Evolutionary conservation across 2,329 filamentous ascomycete species (phyloP).

Genomic region (Calonectria honghensis): DNA sequence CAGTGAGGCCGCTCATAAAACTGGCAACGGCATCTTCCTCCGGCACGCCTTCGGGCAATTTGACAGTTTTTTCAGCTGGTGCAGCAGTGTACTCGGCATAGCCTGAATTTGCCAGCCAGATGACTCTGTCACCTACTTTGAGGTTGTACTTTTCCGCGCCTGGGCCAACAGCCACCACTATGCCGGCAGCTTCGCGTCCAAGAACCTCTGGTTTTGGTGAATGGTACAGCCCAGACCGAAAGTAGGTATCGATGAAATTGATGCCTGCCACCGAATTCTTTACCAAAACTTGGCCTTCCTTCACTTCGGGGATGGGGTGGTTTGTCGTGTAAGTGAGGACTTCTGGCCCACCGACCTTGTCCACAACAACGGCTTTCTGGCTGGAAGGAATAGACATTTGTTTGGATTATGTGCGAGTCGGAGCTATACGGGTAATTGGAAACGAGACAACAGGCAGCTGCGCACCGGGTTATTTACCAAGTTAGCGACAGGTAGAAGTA

Average conservation of each 20-base stretch:
- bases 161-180: neutral
- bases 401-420: neutral
- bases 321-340: neutral
- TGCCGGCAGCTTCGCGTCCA: neutral
- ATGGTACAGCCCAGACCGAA: neutral
- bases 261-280: neutral
- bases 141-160: neutral
- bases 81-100: slow-evolving; percentile 4
- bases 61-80: neutral
- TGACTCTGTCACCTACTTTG: neutral
- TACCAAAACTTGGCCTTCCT: neutral
- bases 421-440: neutral
- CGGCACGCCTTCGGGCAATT: neutral
- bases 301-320: neutral
- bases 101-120: neutral
- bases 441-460: no score
- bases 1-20: slow-evolving; percentile 2
- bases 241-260: slow-evolving; percentile 12
- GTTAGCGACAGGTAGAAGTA: no score
- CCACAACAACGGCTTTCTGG: neutral
- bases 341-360: neutral
- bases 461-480: no score
- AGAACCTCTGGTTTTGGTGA: slow-evolving; percentile 8
- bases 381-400: neutral
- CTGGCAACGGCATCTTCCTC: slow-evolving; percentile 1